Evolutionary conservation across 345 rosid species (phyloP).

Genomic region (Ceriops tagal): DNA sequence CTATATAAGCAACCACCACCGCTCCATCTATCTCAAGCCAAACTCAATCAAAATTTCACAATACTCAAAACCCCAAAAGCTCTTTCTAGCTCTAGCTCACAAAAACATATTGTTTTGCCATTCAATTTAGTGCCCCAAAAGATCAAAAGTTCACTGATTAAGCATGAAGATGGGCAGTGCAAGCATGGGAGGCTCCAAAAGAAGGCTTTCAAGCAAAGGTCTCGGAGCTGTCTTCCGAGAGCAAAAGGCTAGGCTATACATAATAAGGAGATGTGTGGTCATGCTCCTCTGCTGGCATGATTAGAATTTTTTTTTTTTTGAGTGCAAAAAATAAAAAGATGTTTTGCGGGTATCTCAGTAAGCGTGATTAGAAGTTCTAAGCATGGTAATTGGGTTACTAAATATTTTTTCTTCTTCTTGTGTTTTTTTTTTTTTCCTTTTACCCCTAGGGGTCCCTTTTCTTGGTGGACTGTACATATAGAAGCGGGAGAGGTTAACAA

Average conservation of each 20-base stretch:
- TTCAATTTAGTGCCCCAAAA: neutral
- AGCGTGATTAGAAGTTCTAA: neutral
- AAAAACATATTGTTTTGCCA: neutral
- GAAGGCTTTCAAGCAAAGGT: constrained; percentile 67
- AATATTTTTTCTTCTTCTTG: neutral
- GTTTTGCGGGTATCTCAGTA: too few species aligned
- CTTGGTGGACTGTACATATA: constrained; percentile 43
- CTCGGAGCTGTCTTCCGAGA: constrained; percentile 66
- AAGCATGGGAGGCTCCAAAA: constrained; percentile 50
- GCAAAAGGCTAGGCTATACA: constrained; percentile 80
- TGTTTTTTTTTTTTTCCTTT: neutral
- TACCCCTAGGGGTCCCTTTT: neutral
- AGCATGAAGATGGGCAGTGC: constrained; percentile 57
- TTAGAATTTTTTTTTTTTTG: neutral
- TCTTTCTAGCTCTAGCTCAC: too few species aligned
- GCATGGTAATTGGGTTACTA: too few species aligned
- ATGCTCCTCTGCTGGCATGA: constrained; percentile 90
- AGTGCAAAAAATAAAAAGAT: neutral
- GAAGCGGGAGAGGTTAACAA: neutral
- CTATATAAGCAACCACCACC: constrained; percentile 40
- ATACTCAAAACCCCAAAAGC: neutral
- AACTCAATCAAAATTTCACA: constrained; percentile 11
- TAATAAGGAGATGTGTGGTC: constrained; percentile 78
- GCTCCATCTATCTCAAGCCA: constrained; percentile 7
- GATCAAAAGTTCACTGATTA: neutral